These are phyloP conservation scores for Tetracentron sinense DNA, from an alignment of 164 flowering plant genomes.

Conservation along the genomic window DNA sequence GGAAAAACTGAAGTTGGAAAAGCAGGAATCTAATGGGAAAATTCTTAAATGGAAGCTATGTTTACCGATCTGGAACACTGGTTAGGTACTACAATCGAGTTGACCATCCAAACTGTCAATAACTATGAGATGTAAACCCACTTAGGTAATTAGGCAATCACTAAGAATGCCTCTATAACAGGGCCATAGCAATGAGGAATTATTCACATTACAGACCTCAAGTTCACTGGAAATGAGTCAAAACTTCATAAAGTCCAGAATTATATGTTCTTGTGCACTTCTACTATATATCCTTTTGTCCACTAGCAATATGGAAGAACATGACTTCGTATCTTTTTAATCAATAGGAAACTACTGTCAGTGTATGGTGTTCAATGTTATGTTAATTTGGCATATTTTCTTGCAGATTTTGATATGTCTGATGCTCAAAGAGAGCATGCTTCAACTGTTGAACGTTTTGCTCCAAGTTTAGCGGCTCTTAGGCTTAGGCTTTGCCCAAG, in stretches of 20 bases:
- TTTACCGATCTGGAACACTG: no score
- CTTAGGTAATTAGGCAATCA: no score
- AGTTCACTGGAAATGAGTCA: neutral
- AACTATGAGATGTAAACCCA: no score
- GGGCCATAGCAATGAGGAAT: no score
- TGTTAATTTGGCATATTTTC: slow-evolving; percentile 1
- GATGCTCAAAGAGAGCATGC: slow-evolving; percentile 54
- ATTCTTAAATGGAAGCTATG: neutral
- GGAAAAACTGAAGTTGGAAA: neutral
- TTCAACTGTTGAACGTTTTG: slow-evolving; percentile 39
- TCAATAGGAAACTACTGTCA: neutral
- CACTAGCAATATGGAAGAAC: neutral
- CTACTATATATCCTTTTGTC: neutral
- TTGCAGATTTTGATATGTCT: slow-evolving; percentile 61
- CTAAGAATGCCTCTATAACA: no score
- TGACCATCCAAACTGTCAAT: no score
- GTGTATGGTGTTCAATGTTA: no score
- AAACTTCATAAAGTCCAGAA: neutral
- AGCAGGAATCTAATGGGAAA: neutral
- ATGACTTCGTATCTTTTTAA: neutral
- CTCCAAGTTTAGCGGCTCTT: slow-evolving; percentile 43
- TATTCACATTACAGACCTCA: no score
- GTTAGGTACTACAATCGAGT: no score
- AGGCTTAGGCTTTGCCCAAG: slow-evolving; percentile 29
- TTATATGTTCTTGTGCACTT: neutral